Conservation (phyloP, 1,284 basidiomycete species). For the Malassezia pachydermatis region DNA sequence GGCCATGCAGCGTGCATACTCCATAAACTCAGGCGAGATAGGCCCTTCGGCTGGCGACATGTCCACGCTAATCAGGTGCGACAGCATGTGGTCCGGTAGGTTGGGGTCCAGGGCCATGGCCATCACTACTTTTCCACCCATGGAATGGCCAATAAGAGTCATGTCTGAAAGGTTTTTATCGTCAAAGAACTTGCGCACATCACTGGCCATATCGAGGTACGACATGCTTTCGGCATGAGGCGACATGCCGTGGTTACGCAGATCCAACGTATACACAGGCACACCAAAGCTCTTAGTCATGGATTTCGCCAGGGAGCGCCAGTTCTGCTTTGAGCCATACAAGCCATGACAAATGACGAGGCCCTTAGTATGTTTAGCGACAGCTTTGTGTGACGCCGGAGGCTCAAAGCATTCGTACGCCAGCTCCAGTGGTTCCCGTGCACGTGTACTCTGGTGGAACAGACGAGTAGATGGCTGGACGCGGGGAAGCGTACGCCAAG, state of each 20-base stretch:
- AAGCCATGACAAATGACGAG: conserved; percentile 53
- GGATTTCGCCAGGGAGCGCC: conserved; percentile 61
- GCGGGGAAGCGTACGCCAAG: too few relatives aligned
- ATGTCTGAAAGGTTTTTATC: conserved; percentile 52
- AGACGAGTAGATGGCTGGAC: too few relatives aligned
- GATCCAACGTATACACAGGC: conserved; percentile 67
- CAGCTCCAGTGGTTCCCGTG: not conserved
- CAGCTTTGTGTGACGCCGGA: conserved; percentile 20
- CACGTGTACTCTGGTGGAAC: too few relatives aligned
- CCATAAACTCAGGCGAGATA: conserved; percentile 55
- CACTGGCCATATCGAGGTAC: conserved; percentile 61
- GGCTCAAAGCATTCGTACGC: conserved; percentile 9
- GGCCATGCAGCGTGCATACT: conserved; percentile 63
- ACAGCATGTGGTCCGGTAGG: conserved; percentile 50
- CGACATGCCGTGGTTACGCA: conserved; percentile 71
- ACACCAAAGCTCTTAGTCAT: conserved; percentile 56
- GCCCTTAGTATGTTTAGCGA: conserved; percentile 26
- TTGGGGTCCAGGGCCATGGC: conserved; percentile 58
- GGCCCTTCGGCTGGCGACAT: conserved; percentile 62
- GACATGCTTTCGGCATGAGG: conserved; percentile 63
- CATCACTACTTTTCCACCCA: conserved; percentile 84
- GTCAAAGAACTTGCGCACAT: conserved; percentile 56
- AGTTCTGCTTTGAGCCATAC: conserved; percentile 64
- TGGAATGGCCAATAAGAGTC: conserved; percentile 70
- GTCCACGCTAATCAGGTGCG: conserved; percentile 66